A percentile compares a stretch with the other conserved stretches of the same genome.
phyloP scores from a whole-genome alignment of 2,329 filamentous ascomycete genomes.

The Scedosporium aurantiacum region DNA sequence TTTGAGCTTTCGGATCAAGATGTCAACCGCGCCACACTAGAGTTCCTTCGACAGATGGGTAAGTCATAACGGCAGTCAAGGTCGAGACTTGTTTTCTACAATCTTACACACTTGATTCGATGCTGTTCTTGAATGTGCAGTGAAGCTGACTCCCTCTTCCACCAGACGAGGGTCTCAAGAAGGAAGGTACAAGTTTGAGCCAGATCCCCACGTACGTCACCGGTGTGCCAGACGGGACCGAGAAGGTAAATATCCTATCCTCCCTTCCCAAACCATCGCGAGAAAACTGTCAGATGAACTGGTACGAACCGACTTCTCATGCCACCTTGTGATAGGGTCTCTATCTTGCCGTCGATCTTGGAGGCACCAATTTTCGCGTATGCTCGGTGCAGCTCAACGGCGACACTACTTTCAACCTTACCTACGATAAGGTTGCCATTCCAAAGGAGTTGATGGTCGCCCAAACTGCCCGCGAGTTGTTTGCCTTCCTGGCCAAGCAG shows the following conservation, averaged over 20 bases:
- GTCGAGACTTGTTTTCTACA: not conserved
- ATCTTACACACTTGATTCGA: not conserved
- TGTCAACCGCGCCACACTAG: constrained; percentile 68
- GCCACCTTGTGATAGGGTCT: constrained; percentile 50
- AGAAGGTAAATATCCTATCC: constrained; percentile 55
- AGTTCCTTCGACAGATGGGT: constrained; percentile 82
- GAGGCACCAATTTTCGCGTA: constrained; percentile 95
- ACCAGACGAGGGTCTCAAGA: constrained; percentile 67
- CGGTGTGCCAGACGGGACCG: constrained; percentile 88
- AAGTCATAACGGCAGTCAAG: constrained; percentile 14
- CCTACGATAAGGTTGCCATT: constrained; percentile 84
- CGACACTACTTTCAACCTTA: constrained; percentile 88
- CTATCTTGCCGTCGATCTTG: constrained; percentile 94
- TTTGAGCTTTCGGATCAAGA: constrained; percentile 76
- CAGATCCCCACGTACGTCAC: constrained; percentile 98
- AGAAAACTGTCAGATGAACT: too few relatives aligned
- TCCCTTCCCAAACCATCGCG: not conserved
- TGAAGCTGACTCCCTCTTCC: not conserved
- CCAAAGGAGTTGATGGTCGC: constrained; percentile 84
- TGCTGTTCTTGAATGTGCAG: not conserved
- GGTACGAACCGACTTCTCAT: not conserved
- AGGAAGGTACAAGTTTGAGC: constrained; percentile 71
- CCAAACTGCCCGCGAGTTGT: constrained; percentile 75
- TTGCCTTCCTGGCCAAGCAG: constrained; percentile 84
- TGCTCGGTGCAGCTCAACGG: constrained; percentile 91